These are phyloP conservation scores for Solanum clarkiae DNA, from an alignment of 257 asterid genomes.

Conservation along the genomic window DNA sequence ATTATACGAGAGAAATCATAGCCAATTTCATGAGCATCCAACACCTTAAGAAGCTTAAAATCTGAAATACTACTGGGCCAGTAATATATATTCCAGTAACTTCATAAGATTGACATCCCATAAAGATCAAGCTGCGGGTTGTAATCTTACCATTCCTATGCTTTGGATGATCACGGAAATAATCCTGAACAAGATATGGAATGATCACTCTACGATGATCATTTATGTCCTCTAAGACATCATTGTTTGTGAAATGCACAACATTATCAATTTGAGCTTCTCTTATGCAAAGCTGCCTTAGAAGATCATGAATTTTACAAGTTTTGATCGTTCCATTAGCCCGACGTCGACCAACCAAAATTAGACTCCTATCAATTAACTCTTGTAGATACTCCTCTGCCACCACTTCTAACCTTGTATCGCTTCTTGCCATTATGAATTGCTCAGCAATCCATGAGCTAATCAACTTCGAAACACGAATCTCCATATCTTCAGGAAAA, in stretches of 20 bases:
- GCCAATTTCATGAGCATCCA: not conserved
- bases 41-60: not conserved
- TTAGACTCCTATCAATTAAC: not conserved
- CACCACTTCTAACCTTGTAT: not conserved
- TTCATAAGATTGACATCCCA: not conserved
- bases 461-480: not conserved
- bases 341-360: not conserved
- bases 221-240: not conserved
- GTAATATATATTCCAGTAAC: not conserved
- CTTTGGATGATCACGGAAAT: not conserved
- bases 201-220: not conserved
- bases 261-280: not conserved
- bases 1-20: not conserved
- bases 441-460: conserved; percentile 3
- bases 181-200: not conserved
- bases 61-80: not conserved
- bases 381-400: conserved; percentile 1
- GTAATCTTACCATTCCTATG: not conserved
- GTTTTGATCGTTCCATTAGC: not conserved
- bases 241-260: not conserved
- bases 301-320: conserved; percentile 5
- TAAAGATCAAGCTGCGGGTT: not conserved
- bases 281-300: not conserved
- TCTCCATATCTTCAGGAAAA: not conserved
- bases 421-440: not conserved